Evolutionary conservation across 192 early-diverging fungal species (phyloP).

Genomic region (Cetraspora pellucida): DNA sequence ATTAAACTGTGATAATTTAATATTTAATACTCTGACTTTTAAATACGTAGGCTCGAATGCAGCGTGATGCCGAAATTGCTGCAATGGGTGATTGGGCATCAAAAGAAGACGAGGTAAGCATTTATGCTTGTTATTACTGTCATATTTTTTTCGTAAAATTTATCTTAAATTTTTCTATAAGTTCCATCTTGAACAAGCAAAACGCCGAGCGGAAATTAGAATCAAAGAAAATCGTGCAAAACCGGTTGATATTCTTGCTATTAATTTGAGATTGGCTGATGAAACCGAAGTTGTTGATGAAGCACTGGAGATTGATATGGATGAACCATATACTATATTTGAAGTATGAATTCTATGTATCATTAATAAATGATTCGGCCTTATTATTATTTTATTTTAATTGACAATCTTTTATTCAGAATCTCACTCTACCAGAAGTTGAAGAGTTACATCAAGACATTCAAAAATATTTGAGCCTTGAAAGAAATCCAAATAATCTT

Average conservation of each 20-base stretch:
- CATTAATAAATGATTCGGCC: not conserved
- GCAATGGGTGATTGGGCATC: slow-evolving; percentile 96
- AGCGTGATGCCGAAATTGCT: slow-evolving; percentile 83
- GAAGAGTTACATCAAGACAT: slow-evolving; percentile 87
- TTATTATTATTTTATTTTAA: not conserved
- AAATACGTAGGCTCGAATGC: slow-evolving; percentile 40
- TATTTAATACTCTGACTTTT: not conserved
- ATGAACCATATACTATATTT: slow-evolving; percentile 87
- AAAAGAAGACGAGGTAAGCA: slow-evolving; percentile 75
- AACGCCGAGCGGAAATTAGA: slow-evolving; percentile 88
- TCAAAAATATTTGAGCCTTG: slow-evolving; percentile 82
- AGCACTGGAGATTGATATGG: slow-evolving; percentile 82
- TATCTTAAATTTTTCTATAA: slow-evolving; percentile 1
- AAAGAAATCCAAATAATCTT: slow-evolving; percentile 71
- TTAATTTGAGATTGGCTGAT: slow-evolving; percentile 78
- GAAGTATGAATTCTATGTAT: slow-evolving; percentile 42
- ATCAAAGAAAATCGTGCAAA: slow-evolving; percentile 85
- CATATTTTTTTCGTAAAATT: too few species aligned
- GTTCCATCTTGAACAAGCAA: slow-evolving; percentile 92
- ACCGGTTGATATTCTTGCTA: slow-evolving; percentile 91
- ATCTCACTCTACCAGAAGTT: slow-evolving; percentile 65
- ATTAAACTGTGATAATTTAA: not conserved
- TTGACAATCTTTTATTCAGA: slow-evolving; percentile 42
- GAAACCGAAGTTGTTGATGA: slow-evolving; percentile 71
- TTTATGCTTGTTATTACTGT: not conserved